Conservation (phyloP, 805 yeast genomes). For the Zygoascus tannicola region DNA sequence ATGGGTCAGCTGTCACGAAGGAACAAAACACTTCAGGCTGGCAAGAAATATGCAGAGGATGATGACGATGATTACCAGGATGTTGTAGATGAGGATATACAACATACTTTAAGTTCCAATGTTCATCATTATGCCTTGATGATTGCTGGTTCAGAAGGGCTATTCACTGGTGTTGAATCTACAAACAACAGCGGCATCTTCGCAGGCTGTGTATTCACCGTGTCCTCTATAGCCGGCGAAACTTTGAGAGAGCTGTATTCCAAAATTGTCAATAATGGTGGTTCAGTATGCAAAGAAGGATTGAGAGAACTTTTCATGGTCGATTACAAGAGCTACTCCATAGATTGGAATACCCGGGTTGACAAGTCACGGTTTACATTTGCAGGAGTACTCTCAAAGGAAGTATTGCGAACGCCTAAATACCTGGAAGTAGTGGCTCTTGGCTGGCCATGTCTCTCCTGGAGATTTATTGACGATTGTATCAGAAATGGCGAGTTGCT, state of each 20-base stretch:
- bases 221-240: conserved; percentile 15
- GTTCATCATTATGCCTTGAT: background rate
- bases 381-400: conserved; percentile 56
- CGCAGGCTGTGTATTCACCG: conserved; percentile 12
- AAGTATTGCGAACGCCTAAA: conserved; percentile 57
- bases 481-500: conserved; percentile 25
- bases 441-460: conserved; percentile 79
- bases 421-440: conserved; percentile 68
- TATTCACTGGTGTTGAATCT: background rate
- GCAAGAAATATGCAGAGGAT: background rate
- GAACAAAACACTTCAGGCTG: background rate
- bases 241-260: conserved; percentile 2
- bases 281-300: conserved; percentile 14
- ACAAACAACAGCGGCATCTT: conserved; percentile 8
- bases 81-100: no score
- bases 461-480: conserved; percentile 46
- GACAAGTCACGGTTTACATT: conserved; percentile 28
- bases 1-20: background rate
- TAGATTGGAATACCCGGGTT: conserved; percentile 3
- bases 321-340: conserved; percentile 1
- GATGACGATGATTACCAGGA: background rate
- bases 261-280: conserved; percentile 15
- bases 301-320: conserved; percentile 14
- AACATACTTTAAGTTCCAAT: no score
- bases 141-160: background rate